phyloP scores from a whole-genome alignment of 345 rosid species.

The Acer saccharum region DNA sequence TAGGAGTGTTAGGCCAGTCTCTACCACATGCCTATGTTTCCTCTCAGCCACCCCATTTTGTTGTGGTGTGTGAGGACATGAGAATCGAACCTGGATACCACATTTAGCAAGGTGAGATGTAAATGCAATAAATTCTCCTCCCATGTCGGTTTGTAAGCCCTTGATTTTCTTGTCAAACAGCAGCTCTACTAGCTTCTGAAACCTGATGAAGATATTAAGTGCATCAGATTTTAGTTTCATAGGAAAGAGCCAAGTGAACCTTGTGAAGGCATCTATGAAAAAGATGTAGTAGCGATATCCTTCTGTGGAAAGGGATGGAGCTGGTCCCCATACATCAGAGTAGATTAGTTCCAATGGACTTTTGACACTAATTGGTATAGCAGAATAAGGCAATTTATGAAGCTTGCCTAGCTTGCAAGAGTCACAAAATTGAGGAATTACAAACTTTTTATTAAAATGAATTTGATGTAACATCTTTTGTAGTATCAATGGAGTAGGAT shows the following conservation, averaged over 20 bases:
- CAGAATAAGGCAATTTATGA: neutral
- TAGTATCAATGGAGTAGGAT: too few relatives aligned
- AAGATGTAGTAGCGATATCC: neutral
- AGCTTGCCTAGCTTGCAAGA: neutral
- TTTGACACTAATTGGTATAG: neutral
- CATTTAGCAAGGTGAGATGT: neutral
- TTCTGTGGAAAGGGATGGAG: neutral
- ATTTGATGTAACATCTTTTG: too few relatives aligned
- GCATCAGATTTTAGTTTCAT: neutral
- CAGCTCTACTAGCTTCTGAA: neutral
- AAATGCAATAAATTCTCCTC: neutral
- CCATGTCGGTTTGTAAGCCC: neutral
- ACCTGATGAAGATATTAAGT: neutral
- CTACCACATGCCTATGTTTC: neutral
- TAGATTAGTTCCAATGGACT: neutral
- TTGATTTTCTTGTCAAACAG: neutral
- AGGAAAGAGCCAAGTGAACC: neutral
- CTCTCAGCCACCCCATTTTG: neutral
- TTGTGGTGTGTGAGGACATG: neutral
- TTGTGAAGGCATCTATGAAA: neutral
- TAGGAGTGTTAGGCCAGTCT: neutral
- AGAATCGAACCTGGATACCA: neutral
- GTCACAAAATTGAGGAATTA: neutral
- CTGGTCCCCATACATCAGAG: neutral
- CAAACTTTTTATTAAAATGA: too few relatives aligned